A percentile compares a stretch with the other conserved stretches of the same genome.
Evolutionary conservation across 2,329 filamentous ascomycete species (phyloP).

Genomic region (Nannizziopsis barbatae): DNA sequence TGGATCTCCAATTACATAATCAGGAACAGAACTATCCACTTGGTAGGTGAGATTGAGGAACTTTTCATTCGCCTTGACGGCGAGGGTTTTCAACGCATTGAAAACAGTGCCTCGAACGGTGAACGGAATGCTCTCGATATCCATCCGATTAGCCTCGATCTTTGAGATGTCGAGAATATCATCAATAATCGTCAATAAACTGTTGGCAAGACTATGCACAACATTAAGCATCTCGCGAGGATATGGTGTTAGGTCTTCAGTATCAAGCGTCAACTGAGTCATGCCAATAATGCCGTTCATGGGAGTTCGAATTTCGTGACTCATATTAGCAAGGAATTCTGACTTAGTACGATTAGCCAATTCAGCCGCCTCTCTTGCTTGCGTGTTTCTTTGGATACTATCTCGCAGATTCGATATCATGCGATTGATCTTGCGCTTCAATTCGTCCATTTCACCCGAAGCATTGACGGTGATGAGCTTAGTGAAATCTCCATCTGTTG

Average conservation of each 20-base stretch:
- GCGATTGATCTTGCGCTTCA: constrained; percentile 98
- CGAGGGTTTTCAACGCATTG: constrained; percentile 89
- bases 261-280: constrained; percentile 93
- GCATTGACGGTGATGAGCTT: constrained; percentile 95
- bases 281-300: constrained; percentile 98
- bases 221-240: constrained; percentile 98
- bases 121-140: constrained; percentile 95
- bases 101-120: constrained; percentile 89
- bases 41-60: constrained; percentile 86
- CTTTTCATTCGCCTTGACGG: constrained; percentile 96
- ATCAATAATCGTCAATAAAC: constrained; percentile 92
- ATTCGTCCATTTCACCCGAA: constrained; percentile 96
- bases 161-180: constrained; percentile 59
- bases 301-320: constrained; percentile 91
- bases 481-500: constrained; percentile 92
- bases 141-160: constrained; percentile 93
- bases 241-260: constrained; percentile 84
- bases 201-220: constrained; percentile 92
- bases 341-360: constrained; percentile 97
- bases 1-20: constrained; percentile 90
- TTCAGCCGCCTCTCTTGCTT: constrained; percentile 89
- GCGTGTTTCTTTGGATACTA: constrained; percentile 92
- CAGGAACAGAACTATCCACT: constrained; percentile 84
- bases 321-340: constrained; percentile 98
- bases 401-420: constrained; percentile 96